Evolutionary conservation across 768 basidiomycete genomes (phyloP), one percentile per base, ranked within the genome.

Genomic region (Tylopilus plumbeoviolaceoides): DNA sequence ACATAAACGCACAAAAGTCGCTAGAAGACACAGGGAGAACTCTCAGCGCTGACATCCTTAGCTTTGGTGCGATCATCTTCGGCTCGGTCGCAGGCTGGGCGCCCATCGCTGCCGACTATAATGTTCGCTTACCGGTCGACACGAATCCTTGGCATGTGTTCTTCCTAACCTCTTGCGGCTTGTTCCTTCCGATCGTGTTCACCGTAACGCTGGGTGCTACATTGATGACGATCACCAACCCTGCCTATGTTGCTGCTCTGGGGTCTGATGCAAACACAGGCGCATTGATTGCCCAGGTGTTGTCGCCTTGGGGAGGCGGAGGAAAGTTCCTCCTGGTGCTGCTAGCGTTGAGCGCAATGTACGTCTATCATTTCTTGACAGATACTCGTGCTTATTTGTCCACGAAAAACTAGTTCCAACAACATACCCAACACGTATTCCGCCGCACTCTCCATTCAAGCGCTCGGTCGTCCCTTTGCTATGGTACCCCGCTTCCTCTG

Each of bases 91-190:
- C 73, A 10, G 78, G 80, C 59, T 79, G 78, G 80, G 74, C 77
- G 0, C 74, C 78, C 2, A 58, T 81, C 1, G 80, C 79, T 4
- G 80, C 80, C 7, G 80, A 82, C 61, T 82, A 78, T 61, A 80
- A 80, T 57, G 76, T 75, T 57, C 70, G 75, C 23, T 64, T 82
- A 0, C 80, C 80, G 0, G 73, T 57, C 2, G 59, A 76, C 48
- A 78, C 75, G 4, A 68, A 72, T 11, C 62, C 73, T 20, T 62
- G 63, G 48, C 73, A 73, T 25, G 70, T 81, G 17, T 82, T 82
- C 64, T 31, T 70, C 11, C 54, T 81, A 43, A 81, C 81, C 0
- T 79, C 76, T 61, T 75, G 75, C 36, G 80, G 80, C 1, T 56
- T 81, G 9, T 77, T 71, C 65, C 73, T 81, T 33, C 80, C 80